These are phyloP conservation scores for Trichoderma simmonsii DNA, from an alignment of 2,329 filamentous ascomycete genomes.

Conservation along the genomic window DNA sequence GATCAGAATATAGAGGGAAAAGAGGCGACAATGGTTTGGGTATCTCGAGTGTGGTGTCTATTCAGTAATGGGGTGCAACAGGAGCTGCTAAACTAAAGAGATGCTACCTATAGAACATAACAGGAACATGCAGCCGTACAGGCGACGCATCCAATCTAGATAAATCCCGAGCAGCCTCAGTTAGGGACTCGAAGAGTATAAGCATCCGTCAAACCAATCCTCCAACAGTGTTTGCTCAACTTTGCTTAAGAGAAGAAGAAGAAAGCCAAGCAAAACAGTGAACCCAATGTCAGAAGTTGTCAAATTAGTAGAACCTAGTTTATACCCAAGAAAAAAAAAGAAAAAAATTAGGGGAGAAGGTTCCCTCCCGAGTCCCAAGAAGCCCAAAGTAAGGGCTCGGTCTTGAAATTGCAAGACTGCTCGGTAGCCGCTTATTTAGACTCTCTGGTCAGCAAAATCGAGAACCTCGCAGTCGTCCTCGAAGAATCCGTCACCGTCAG, in stretches of 20 bases:
- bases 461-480: conserved; percentile 91
- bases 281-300: conserved; percentile 14
- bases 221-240: conserved; percentile 19
- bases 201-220: conserved; percentile 17
- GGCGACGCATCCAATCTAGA: conserved; percentile 30
- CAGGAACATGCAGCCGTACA: conserved; percentile 20
- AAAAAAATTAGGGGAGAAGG: not conserved
- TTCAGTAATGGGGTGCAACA: conserved; percentile 30
- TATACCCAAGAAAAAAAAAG: conserved; percentile 11
- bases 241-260: conserved; percentile 1
- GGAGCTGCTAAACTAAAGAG: conserved; percentile 24
- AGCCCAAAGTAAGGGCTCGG: not conserved
- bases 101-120: conserved; percentile 15
- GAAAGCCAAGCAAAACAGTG: conserved; percentile 18
- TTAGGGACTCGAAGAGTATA: conserved; percentile 17
- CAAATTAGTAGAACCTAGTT: conserved; percentile 25
- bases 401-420: not conserved
- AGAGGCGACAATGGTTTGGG: conserved; percentile 26
- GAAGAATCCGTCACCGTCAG: conserved; percentile 75
- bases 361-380: conserved; percentile 5
- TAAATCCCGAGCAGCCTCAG: conserved; percentile 23
- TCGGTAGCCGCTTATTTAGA: conserved; percentile 45
- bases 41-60: conserved; percentile 36
- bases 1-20: not conserved
- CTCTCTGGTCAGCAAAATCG: conserved; percentile 75